Conservation (phyloP, 208 protist genomes). For the Crithidia brevicula region DNA sequence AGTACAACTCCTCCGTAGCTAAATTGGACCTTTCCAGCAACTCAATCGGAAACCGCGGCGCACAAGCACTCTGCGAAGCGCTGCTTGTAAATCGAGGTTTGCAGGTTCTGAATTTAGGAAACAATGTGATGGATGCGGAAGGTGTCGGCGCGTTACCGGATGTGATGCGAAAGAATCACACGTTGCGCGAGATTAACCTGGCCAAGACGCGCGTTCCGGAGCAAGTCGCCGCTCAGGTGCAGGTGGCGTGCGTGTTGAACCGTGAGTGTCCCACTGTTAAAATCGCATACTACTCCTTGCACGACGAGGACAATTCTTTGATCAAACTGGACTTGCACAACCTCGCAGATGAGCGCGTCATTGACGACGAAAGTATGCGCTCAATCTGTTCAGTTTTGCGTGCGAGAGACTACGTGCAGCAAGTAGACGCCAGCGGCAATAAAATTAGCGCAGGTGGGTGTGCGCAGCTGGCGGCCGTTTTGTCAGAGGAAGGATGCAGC, state of each 20-base stretch:
- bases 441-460: conserved; percentile 61
- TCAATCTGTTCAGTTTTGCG: conserved; percentile 63
- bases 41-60: conserved; percentile 79
- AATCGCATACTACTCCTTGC: conserved; percentile 58
- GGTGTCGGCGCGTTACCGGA: conserved; percentile 52
- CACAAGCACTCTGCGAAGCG: conserved; percentile 63
- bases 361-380: conserved; percentile 70
- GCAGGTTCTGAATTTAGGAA: conserved; percentile 60
- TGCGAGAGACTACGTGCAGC: conserved; percentile 43
- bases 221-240: conserved; percentile 44
- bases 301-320: conserved; percentile 54
- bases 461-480: conserved; percentile 46
- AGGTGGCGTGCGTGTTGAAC: conserved; percentile 72
- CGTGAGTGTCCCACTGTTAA: conserved; percentile 71
- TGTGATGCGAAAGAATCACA: conserved; percentile 73
- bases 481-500: conserved; percentile 46
- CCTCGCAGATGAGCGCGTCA: conserved; percentile 30
- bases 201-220: conserved; percentile 56
- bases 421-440: conserved; percentile 68
- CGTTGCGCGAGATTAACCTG: conserved; percentile 46
- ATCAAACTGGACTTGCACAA: conserved; percentile 56
- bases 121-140: conserved; percentile 68
- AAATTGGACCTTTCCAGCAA: conserved; percentile 69
- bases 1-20: conserved; percentile 55
- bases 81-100: conserved; percentile 73